Conservation (phyloP, 2,329 filamentous ascomycete genomes). For the Paramyrothecium roridum region DNA sequence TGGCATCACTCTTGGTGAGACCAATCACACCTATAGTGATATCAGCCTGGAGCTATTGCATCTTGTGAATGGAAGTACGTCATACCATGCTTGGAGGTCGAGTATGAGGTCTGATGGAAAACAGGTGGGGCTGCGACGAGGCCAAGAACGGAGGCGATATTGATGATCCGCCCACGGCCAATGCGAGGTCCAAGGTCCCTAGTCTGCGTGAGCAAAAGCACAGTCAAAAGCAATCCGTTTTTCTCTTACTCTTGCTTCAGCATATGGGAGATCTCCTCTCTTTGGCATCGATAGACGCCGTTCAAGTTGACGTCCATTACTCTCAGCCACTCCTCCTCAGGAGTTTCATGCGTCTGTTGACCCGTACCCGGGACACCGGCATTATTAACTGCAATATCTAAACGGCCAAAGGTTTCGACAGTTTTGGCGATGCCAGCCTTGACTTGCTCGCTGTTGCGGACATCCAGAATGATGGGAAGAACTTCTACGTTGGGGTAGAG, state of each 20-base stretch:
- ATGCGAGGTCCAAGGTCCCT: slow-evolving; percentile 31
- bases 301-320: slow-evolving; percentile 51
- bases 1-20: slow-evolving; percentile 51
- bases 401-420: slow-evolving; percentile 43
- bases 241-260: slow-evolving; percentile 39
- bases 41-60: too few species aligned
- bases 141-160: slow-evolving; percentile 50
- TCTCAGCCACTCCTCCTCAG: slow-evolving; percentile 44
- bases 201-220: not conserved
- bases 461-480: slow-evolving; percentile 39
- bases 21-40: slow-evolving; percentile 36
- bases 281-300: slow-evolving; percentile 56
- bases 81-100: too few species aligned
- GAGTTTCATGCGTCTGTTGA: slow-evolving; percentile 40
- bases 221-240: too few species aligned
- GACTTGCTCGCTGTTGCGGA: slow-evolving; percentile 38
- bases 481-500: slow-evolving; percentile 37
- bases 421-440: slow-evolving; percentile 37
- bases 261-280: slow-evolving; percentile 50
- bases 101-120: too few species aligned
- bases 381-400: slow-evolving; percentile 55
- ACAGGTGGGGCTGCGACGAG: slow-evolving; percentile 32
- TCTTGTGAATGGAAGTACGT: too few species aligned
- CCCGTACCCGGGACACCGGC: slow-evolving; percentile 46
- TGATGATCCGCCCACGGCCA: slow-evolving; percentile 51